Evolutionary conservation across 2,329 filamentous ascomycete genomes (phyloP).

Genomic region (Aureobasidium sp.): DNA sequence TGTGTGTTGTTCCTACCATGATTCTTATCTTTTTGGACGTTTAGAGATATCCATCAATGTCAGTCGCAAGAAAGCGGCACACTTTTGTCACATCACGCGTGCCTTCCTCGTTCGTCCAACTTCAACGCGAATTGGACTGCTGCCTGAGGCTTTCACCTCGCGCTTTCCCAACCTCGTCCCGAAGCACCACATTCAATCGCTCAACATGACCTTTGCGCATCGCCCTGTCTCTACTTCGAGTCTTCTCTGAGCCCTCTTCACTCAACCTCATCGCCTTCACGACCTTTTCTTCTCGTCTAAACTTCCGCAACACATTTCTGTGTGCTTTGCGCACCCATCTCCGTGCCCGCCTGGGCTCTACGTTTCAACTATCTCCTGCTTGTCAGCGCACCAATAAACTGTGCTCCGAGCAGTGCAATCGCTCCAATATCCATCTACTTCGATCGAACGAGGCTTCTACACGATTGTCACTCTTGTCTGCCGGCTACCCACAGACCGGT

Average conservation of each 20-base stretch:
- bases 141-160: not conserved
- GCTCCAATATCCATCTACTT: not conserved
- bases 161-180: not conserved
- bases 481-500: not conserved
- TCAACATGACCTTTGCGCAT: not conserved
- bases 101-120: not conserved
- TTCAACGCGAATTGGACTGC: not conserved
- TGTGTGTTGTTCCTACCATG: not conserved
- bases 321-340: not conserved
- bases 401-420: not conserved
- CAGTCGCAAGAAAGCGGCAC: not conserved
- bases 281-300: not conserved
- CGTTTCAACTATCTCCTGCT: no score
- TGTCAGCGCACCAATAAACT: not conserved
- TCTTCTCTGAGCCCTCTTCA: not conserved
- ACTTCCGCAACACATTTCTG: not conserved
- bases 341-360: not conserved
- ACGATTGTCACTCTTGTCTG: not conserved
- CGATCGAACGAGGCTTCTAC: not conserved
- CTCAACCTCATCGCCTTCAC: not conserved
- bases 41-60: constrained; percentile 12
- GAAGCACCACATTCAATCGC: no score
- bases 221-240: not conserved
- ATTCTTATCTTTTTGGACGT: not conserved
- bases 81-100: not conserved